Evolutionary conservation across 805 yeast species (phyloP).

Genomic region (Candida golubevii): DNA sequence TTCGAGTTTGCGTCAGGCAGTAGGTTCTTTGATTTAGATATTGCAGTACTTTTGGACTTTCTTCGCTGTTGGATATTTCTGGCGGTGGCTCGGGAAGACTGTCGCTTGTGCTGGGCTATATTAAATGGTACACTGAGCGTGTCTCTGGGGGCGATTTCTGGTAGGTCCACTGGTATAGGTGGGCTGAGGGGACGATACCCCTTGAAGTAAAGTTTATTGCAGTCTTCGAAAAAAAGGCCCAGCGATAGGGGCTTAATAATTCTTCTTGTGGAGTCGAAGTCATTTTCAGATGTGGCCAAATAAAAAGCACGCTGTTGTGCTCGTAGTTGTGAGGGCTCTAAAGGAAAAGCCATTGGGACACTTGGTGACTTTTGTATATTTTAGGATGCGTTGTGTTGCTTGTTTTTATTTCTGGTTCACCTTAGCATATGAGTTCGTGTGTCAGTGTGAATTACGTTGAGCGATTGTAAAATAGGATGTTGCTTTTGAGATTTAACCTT

Average conservation of each 20-base stretch:
- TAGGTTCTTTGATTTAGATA: slow-evolving; percentile 3
- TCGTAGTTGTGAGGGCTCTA: slow-evolving; percentile 16
- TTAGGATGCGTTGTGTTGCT: too few species aligned
- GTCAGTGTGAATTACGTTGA: too few species aligned
- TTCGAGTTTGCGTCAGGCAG: neutral
- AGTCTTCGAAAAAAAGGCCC: slow-evolving; percentile 12
- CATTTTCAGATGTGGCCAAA: slow-evolving; percentile 13
- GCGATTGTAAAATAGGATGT: too few species aligned
- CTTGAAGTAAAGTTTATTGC: slow-evolving; percentile 6
- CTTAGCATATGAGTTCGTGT: too few species aligned
- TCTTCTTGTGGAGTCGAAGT: slow-evolving; percentile 8
- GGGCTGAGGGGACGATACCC: slow-evolving; percentile 14
- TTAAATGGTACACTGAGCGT: neutral
- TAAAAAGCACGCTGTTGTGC: slow-evolving; percentile 16
- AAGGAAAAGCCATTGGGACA: slow-evolving; percentile 16
- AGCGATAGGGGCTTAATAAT: slow-evolving; percentile 15
- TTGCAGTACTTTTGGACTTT: slow-evolving; percentile 2
- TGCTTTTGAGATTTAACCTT: too few species aligned
- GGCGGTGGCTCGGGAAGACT: slow-evolving; percentile 7
- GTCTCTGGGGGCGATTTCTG: slow-evolving; percentile 1
- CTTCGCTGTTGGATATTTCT: slow-evolving; percentile 7
- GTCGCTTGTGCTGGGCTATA: slow-evolving; percentile 5
- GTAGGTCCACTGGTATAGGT: slow-evolving; percentile 16
- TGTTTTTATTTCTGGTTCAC: too few species aligned
- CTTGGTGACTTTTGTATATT: too few species aligned